These are phyloP conservation scores for Uncinocarpus reesii DNA, from an alignment of 2,329 filamentous ascomycete genomes.

Conservation along the genomic window DNA sequence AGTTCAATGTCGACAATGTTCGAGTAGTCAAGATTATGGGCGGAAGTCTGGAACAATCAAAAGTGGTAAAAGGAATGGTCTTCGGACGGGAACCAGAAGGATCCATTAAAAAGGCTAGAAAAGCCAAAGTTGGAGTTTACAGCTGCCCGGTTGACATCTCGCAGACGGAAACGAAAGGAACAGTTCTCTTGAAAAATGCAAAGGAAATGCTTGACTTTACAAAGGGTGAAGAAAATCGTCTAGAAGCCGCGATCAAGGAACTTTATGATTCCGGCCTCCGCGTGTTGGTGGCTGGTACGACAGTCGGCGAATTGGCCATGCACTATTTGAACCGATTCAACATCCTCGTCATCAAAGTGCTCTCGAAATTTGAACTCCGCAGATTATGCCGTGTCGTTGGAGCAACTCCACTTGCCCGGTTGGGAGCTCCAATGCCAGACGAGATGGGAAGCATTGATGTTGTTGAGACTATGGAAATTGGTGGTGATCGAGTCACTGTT, in stretches of 20 bases:
- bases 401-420: constrained; percentile 85
- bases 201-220: constrained; percentile 99
- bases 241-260: constrained; percentile 88
- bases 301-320: constrained; percentile 88
- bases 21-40: constrained; percentile 99
- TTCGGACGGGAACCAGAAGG: constrained; percentile 94
- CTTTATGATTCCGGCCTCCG: constrained; percentile 86
- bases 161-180: constrained; percentile 98
- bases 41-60: constrained; percentile 84
- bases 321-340: constrained; percentile 97
- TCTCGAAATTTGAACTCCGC: constrained; percentile 96
- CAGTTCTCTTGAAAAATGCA: constrained; percentile 89
- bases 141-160: constrained; percentile 91
- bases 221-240: constrained; percentile 86
- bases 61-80: constrained; percentile 95
- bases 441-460: constrained; percentile 94
- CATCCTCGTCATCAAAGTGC: constrained; percentile 90
- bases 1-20: constrained; percentile 99
- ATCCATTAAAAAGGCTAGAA: constrained; percentile 75
- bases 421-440: constrained; percentile 98
- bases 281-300: constrained; percentile 82
- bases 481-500: constrained; percentile 93
- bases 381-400: constrained; percentile 92
- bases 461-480: constrained; percentile 95
- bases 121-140: constrained; percentile 94